Evolutionary conservation across 352 stramenopile genomes (phyloP).

Genomic region (Phytopythium chamaehyphon): DNA sequence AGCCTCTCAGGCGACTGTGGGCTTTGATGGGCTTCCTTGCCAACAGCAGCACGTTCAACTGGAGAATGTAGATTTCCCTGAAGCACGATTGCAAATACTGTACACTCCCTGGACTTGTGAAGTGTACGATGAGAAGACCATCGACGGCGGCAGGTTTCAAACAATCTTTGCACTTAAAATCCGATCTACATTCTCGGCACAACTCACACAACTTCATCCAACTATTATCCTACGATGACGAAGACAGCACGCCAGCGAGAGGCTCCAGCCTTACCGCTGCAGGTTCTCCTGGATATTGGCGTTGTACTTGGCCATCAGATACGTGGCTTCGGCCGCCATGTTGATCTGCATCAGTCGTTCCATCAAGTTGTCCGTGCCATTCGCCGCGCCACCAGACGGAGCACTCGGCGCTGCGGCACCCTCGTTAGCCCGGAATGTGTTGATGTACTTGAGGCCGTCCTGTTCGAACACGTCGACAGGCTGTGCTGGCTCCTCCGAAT

Average conservation of each 20-base stretch:
- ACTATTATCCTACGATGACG: neutral
- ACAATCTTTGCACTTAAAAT: no score
- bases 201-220: neutral
- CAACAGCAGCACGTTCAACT: no score
- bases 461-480: constrained; percentile 37
- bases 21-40: no score
- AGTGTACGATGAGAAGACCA: no score
- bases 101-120: no score
- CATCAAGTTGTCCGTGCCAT: constrained; percentile 45
- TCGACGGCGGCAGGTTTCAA: no score
- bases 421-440: constrained; percentile 38
- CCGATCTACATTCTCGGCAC: neutral
- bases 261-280: neutral
- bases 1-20: no score
- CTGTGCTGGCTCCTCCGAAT: constrained; percentile 14
- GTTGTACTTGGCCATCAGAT: constrained; percentile 73
- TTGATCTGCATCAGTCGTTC: constrained; percentile 64
- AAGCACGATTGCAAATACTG: no score
- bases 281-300: constrained; percentile 33
- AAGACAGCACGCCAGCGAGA: neutral
- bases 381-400: constrained; percentile 8
- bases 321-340: constrained; percentile 59
- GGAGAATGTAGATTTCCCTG: no score
- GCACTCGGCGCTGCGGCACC: neutral
- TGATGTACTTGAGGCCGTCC: constrained; percentile 67